Base-by-base conservation (phyloP, 495 filamentous ascomycete species). In the Patellaria atrata region DNA sequence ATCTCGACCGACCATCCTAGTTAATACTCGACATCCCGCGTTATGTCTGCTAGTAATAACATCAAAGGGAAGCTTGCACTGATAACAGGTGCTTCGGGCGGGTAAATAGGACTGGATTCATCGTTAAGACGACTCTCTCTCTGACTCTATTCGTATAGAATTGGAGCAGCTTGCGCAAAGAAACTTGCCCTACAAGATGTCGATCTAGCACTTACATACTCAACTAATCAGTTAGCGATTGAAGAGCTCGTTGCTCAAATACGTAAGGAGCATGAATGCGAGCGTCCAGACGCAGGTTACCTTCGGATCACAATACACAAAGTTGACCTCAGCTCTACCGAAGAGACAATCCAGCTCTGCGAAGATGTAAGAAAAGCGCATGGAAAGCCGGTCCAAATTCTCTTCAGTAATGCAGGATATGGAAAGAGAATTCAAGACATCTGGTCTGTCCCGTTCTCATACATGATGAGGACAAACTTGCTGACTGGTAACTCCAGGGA, bases 131-230 rank as follows among this genome's bases (percentile, higher is more conserved):
- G 20, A n/a, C n/a, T n/a, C n/a, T n/a, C n/a, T n/a, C n/a, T n/a
- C n/a, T n/a, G n/a, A n/a, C n/a, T n/a, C 28, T 17, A 14, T 16
- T 10, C 5, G 10, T 4, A 10, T 38, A 77, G 70, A 20, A 75
- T 79, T 27, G 75, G 75, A 9, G 63, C 67, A 35, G 73, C 71
- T 16, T 68, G 67, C 38, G 70, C 75, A 13, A 59, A 57, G 30
- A 63, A 67, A 19, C 61, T 81, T 13, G 67, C 62, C 34, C 41
- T 52, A 4, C 55, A 68, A 29, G 68, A 69, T 22, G 60, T 58
- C 28, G 55, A 70, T 41, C 61, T 81, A 2, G 75, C 73, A 22
- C 51, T 81, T 11, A 77, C 73, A 11, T 79, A 73, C 51, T 67
- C 65, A 24, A 62, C 52, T 27, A 72, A 69, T 44, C 32, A 57